Base-by-base conservation (phyloP, 2,329 filamentous ascomycete genomes). In the Teratosphaeria gauchensis region DNA sequence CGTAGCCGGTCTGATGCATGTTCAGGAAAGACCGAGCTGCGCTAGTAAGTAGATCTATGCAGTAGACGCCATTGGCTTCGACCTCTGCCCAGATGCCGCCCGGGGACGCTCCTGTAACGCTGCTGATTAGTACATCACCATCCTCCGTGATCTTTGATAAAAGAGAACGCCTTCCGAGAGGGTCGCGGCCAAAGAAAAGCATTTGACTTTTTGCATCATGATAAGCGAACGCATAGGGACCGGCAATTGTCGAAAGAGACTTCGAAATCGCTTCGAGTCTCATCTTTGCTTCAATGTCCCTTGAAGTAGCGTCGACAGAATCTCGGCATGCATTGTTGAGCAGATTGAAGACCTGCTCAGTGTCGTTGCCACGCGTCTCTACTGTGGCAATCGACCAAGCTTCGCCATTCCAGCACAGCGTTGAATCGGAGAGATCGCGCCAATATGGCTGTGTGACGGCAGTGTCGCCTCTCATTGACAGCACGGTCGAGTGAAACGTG, bases 391-490 rank as follows among this genome's bases (percentile, higher is more conserved):
- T 80, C 59, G 82, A 86, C 94, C 94, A 99, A 1, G 91, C 92
- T 72, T 99, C 94, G 51, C 94, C 94, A 69, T 99, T 99, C 94
- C 94, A 99, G 79, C 92, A 96, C 1, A 99, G 79, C 0, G 89
- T 77, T 0, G 87, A 90, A 3, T 80, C 79, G 0, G 52, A 53
- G 0, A 66, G 62, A 2, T 69, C 42, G 63, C 87, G 82, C 51
- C 81, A 72, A 3, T 95, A 81, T 1, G 94, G 94, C 72, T 97
- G 94, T 35, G 75, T 71, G 6, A 86, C 83, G 55, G 94, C 70
- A 62, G 83, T 78, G 55, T 84, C 81, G 30, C 92, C 92, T 66
- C 94, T 84, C n/a, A 99, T 78, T 3, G 91, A 86, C n/a, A 97
- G 82, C 0, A 99, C 92, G 0, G 91, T 95, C 6, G 92, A 94